Base-by-base conservation (phyloP, 257 asterid genomes). In the Verbascum thapsus region DNA sequence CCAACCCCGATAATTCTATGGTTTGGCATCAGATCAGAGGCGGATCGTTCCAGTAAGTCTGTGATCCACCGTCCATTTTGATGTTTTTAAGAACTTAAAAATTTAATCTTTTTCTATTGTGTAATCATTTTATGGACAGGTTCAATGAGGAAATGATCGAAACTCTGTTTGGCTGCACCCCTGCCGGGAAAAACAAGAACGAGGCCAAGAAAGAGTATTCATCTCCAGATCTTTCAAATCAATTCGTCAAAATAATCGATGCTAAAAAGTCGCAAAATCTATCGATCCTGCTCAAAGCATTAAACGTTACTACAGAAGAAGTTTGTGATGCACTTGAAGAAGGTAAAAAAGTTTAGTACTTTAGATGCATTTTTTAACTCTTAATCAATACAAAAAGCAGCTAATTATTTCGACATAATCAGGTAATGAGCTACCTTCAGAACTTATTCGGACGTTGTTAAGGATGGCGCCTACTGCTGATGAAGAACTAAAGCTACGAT, bases 61-160 rank as follows among this genome's bases (percentile, higher is more conserved):
- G 3, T 32, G 56, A n/a, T 67, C 40, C 55, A 40, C 22, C 50
- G 43, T 26, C 2, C 8, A 54, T 41, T 12, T 58, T 20, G 17
- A 42, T 59, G 49, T 37, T 72, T 12, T 30, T 54, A 7, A 52
- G 55, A 15, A 19, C 68, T 51, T 34, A 43, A 22, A n/a, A 45
- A 10, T 42, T n/a, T 18, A 35, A 53, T 47, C 50, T 41, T 72
- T 53, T 34, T n/a, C 32, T 61, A 52, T 38, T 35, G 1, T 41
- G 41, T 59, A 40, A 38, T n/a, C n/a, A n/a, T n/a, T n/a, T n/a
- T n/a, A n/a, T 56, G 56, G 68, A 72, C 86, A 94, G 99, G 83
- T 87, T 94, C 58, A 85, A 84, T 42, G 99, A 94, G 64, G 98
- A 90, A 77, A 85, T 83, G 96, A 94, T 94, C 60, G 99, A 90